Evolutionary conservation across 345 rosid genomes (phyloP), one percentile per base, ranked within the genome.

Genomic region (Salix viminalis): DNA sequence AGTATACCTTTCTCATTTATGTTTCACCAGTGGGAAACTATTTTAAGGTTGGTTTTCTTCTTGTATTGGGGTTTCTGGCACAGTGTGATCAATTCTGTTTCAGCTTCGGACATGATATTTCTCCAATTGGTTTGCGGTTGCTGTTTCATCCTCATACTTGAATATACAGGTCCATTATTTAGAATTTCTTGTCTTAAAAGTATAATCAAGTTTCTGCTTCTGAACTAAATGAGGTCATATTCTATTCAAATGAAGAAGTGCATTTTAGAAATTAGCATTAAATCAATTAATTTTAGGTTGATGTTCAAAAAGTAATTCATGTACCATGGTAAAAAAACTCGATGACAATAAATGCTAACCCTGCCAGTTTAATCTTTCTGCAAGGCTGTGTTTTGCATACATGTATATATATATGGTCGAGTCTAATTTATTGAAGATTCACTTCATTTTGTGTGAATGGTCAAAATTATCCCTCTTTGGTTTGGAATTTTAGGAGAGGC

Each of bases 21-120:
- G 99, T 93, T 83, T 90, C 98, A 48, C 98, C 98, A 39, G 98
- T 96, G 3, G 99, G 98, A 69, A 93, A 96, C 91, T 96, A 96
- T 81, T 96, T 92, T 75, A 89, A 93, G 99, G 98, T 92, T 73
- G 81, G 85, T 76, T 41, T 36, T 65, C 28, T 71, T 70, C 41
- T 69, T 39, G 30, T 54, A 5, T 18, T 66, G 23, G 50, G 50
- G 16, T 46, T 46, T 48, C 30, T 60, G 66, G 36, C 26, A 19
- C n/a, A 16, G 13, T 69, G 65, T 36, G 30, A 60, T 44, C 56
- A 4, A 21, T 26, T 36, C 37, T 72, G 24, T 18, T 26, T 50
- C 7, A 32, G 4, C 28, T 30, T 4, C 15, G 14, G 39, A 9
- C 5, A 32, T 18, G 37, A 6, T 30, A 18, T 68, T 1, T 42